Base-by-base conservation (phyloP, 768 basidiomycete species). In the Pisolithus microcarpus region DNA sequence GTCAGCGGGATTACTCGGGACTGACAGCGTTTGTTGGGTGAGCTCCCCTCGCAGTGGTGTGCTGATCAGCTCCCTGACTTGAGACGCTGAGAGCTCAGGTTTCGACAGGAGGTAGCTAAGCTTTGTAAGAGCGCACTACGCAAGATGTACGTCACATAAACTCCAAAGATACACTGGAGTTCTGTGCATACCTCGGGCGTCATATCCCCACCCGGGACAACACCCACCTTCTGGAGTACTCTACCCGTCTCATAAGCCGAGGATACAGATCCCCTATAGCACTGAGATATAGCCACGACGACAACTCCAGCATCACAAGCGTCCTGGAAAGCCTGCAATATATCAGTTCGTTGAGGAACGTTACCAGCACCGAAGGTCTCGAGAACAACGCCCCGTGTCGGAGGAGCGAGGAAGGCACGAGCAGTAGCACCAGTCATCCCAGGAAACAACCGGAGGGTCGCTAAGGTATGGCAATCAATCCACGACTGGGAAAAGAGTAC, bases 281-380 rank as follows among this genome's bases (percentile, higher is more conserved):
- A 96, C 61, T 97, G 94, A 0, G 91, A 84, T 46, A 96, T 92
- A 10, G 92, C 90, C 37, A 97, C 91, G 44, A 97, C 80, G 48
- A 95, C 81, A 2, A 94, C 77, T 9, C 89, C 91, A 1, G 85
- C 79, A 50, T 85, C 80, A 55, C 87, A 89, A 2, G 93, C 91
- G 50, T 87, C 83, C 56, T 81, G 82, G 51, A 96, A 73, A 1
- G 81, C 84, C n/a, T 76, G 65, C 62, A 88, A 77, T 18, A 96
- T 69, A 56, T 92, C 91, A 44, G 75, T 52, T 11, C 88, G 78
- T 58, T 91, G 85, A 0, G 94, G 92, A 9, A 91, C 90, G 66
- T 97, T 97, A 0, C 94, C 94, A 1, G 91, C 84, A 7, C 94
- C 94, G 65, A 90, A 97, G 2, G 88, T 91, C 64, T 95, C 90